Percentiles rank a stretch among this genome's conserved stretches.
Conservation (phyloP, 495 filamentous ascomycete genomes). For the Gamarada debralockiae region DNA sequence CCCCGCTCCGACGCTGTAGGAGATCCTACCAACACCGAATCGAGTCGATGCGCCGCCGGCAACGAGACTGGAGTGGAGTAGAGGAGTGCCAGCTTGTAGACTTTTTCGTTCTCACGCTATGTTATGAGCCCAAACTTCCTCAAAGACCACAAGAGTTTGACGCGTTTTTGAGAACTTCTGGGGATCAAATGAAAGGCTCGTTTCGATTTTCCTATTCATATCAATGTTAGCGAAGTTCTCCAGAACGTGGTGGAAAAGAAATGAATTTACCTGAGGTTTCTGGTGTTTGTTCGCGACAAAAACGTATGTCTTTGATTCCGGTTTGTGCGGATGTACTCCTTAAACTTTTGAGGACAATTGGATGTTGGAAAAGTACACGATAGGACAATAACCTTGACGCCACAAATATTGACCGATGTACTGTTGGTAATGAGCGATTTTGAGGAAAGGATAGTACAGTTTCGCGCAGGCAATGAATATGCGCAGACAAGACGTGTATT, state of each 20-base stretch:
- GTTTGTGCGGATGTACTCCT: conserved; percentile 7
- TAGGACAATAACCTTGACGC: neutral
- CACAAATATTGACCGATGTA: neutral
- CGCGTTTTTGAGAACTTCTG: neutral
- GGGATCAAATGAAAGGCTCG: no score
- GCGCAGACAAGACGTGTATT: conserved; percentile 14
- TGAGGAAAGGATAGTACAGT: neutral
- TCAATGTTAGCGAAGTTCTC: neutral
- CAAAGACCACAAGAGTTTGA: conserved; percentile 1
- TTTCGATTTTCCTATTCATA: neutral
- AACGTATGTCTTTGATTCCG: neutral
- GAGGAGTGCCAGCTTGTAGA: conserved; percentile 54
- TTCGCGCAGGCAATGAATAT: conserved; percentile 10
- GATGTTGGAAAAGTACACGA: neutral
- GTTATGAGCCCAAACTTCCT: neutral
- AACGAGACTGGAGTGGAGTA: conserved; percentile 55
- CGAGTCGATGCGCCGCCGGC: conserved; percentile 52
- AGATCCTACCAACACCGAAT: conserved; percentile 37
- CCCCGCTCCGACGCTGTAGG: conserved; percentile 42
- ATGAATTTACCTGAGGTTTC: no score
- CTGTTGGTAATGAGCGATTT: neutral
- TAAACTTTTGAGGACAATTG: conserved; percentile 4
- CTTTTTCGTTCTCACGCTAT: neutral
- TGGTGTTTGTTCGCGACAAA: neutral
- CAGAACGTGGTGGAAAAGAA: neutral